Percentiles rank a stretch among this genome's conserved stretches.
Conservation (phyloP, 1,284 basidiomycete genomes). For the Puccinia hordei region DNA sequence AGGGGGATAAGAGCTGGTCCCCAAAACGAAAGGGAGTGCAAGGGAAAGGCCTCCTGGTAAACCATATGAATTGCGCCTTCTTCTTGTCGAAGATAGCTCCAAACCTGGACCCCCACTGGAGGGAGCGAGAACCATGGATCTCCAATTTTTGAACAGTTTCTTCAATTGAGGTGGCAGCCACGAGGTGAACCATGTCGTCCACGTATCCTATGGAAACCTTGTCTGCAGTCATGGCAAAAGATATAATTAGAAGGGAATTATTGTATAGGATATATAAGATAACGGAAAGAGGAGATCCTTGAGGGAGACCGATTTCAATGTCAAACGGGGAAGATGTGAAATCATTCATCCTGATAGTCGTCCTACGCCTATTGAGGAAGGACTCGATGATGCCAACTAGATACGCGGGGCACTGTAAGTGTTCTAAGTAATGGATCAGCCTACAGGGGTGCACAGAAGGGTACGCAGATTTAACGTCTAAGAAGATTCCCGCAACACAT, state of each 20-base stretch:
- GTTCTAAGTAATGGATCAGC: no score
- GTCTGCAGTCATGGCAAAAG: background rate
- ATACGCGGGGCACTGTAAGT: no score
- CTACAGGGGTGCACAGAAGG: background rate
- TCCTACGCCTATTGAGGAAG: no score
- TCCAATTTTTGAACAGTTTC: background rate
- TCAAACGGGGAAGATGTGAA: no score
- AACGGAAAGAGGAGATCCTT: no score
- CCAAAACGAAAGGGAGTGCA: background rate
- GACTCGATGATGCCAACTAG: no score
- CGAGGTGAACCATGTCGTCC: no score
- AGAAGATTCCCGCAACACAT: background rate
- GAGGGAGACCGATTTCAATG: no score
- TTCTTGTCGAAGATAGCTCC: no score
- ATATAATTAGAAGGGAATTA: background rate
- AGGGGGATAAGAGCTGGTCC: no score
- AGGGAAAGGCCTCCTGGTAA: background rate
- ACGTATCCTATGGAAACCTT: constrained; percentile 11
- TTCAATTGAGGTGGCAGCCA: background rate
- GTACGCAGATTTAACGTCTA: constrained; percentile 18
- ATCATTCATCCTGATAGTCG: no score
- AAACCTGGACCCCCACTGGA: background rate
- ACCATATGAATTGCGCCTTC: no score
- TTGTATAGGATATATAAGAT: constrained; percentile 23
- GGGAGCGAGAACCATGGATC: background rate